Conservation (phyloP, 1,139 yeast species). For the Taphrina deformans region DNA sequence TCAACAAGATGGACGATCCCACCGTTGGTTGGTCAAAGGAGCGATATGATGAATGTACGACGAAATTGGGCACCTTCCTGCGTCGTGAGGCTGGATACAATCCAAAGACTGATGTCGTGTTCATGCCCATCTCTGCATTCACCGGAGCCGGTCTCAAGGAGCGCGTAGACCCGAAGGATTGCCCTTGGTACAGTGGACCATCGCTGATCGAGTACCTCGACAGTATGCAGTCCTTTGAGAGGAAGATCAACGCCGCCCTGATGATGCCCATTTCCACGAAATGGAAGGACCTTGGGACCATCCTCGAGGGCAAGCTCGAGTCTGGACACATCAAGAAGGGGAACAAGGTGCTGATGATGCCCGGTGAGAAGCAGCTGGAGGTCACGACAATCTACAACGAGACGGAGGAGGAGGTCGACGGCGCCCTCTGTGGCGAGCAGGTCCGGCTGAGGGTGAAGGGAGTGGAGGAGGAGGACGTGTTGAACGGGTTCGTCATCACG, state of each 20-base stretch:
- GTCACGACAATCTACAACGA: conserved; percentile 86
- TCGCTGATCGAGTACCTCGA: conserved; percentile 87
- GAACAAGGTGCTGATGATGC: conserved; percentile 78
- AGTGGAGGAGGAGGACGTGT: conserved; percentile 93
- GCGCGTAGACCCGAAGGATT: conserved; percentile 64
- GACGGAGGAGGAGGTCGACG: conserved; percentile 89
- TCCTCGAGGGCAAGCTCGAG: conserved; percentile 97
- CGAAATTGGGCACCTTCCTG: conserved; percentile 71
- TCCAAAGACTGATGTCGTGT: conserved; percentile 59
- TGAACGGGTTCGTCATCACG: conserved; percentile 86
- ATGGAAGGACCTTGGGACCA: conserved; percentile 85
- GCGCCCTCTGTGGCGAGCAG: conserved; percentile 95
- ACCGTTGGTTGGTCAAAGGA: conserved; percentile 95
- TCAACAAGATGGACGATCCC: conserved; percentile 98
- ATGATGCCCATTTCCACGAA: conserved; percentile 95
- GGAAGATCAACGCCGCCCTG: conserved; percentile 90
- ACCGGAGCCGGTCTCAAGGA: conserved; percentile 97
- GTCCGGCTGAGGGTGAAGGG: conserved; percentile 91
- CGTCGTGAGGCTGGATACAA: conserved; percentile 79
- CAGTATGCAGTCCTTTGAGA: conserved; percentile 72
- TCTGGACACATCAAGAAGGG: conserved; percentile 89
- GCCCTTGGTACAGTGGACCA: conserved; percentile 96
- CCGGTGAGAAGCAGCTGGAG: conserved; percentile 79
- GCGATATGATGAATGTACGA: conserved; percentile 90
- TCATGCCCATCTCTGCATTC: conserved; percentile 97